Evolutionary conservation across 495 filamentous ascomycete species (phyloP).

Genomic region (Neurospora cerealis): DNA sequence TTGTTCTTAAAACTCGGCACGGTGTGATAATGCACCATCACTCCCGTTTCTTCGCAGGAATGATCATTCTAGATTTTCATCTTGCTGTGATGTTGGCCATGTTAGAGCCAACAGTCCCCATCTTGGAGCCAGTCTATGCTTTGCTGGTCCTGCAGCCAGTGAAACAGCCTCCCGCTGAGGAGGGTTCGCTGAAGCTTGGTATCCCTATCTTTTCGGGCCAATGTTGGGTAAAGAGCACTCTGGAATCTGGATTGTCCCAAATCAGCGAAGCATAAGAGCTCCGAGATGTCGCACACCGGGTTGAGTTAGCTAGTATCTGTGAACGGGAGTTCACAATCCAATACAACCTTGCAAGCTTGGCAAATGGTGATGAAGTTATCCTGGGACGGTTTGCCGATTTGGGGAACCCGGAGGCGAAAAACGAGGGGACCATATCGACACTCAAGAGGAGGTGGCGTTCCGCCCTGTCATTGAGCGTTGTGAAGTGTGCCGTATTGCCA

Average conservation of each 20-base stretch:
- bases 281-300: background rate
- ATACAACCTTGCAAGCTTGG: background rate
- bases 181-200: background rate
- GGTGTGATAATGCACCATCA: background rate
- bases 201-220: background rate
- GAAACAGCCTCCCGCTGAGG: background rate
- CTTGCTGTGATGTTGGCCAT: background rate
- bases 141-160: background rate
- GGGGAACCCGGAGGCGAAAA: background rate
- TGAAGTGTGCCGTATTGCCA: background rate
- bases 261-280: background rate
- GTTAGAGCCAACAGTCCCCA: background rate
- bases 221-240: background rate
- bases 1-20: background rate
- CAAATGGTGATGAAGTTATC: background rate
- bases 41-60: background rate
- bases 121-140: background rate
- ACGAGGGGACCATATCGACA: background rate
- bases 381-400: background rate
- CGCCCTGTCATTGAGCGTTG: background rate
- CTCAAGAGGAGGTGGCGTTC: background rate
- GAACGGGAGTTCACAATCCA: background rate
- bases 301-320: background rate
- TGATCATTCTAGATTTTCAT: background rate
- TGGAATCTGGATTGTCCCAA: background rate